These are phyloP conservation scores for Monsonia emarginata DNA, from an alignment of 441 rosid genomes.

Conservation along the genomic window DNA sequence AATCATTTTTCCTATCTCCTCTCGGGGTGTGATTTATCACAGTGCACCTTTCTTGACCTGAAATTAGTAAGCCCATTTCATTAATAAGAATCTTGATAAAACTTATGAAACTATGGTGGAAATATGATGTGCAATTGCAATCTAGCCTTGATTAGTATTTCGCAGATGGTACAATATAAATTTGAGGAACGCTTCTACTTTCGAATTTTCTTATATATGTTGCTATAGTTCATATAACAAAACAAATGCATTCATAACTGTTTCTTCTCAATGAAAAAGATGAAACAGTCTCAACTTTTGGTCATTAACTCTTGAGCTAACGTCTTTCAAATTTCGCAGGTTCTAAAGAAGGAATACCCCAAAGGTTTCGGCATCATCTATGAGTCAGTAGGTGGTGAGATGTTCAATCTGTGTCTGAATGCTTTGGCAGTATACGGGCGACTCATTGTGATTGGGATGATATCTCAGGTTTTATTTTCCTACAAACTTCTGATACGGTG, in stretches of 20 bases:
- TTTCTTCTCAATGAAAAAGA: not conserved
- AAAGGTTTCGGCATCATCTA: constrained; percentile 75
- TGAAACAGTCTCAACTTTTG: not conserved
- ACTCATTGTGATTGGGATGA: constrained; percentile 91
- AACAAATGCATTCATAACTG: no score
- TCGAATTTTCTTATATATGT: not conserved
- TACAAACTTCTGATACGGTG: not conserved
- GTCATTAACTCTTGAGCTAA: not conserved
- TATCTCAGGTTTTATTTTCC: constrained; percentile 62
- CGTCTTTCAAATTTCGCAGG: constrained; percentile 33
- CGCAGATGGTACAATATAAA: not conserved
- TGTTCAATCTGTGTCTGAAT: constrained; percentile 78
- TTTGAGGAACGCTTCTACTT: not conserved
- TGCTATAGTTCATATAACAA: no score
- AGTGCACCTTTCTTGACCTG: not conserved
- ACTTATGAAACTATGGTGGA: not conserved
- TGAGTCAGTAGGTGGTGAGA: constrained; percentile 91
- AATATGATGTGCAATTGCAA: not conserved
- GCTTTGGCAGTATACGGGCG: constrained; percentile 77
- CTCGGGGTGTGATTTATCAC: not conserved
- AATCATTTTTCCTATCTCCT: not conserved
- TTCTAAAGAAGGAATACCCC: constrained; percentile 68
- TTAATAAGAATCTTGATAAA: not conserved
- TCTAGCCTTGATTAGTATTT: not conserved
- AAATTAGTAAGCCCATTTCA: not conserved